Percentiles rank a stretch among this genome's conserved stretches.
Evolutionary conservation across 164 flowering plant species (phyloP).

Genomic region (Vitis rupestris): DNA sequence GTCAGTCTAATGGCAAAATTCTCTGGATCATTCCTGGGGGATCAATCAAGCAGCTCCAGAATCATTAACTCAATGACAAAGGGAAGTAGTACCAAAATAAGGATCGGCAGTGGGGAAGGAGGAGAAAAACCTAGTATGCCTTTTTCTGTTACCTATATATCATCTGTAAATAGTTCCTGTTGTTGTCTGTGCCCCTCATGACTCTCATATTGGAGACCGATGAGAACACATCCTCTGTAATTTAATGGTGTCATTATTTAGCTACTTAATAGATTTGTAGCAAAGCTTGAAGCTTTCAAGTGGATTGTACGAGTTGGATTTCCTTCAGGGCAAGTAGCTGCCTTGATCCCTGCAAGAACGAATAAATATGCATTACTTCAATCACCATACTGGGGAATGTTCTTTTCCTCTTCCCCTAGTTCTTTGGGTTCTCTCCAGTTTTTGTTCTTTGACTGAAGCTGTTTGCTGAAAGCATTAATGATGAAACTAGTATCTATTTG

Average conservation of each 20-base stretch:
- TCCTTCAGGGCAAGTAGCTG: background rate
- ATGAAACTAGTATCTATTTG: too few species aligned
- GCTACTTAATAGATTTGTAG: background rate
- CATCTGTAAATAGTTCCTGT: slow-evolving; percentile 4
- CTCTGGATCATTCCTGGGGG: background rate
- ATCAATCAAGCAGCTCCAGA: background rate
- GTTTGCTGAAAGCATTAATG: too few species aligned
- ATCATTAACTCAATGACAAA: background rate
- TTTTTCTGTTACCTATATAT: background rate
- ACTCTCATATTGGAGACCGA: background rate
- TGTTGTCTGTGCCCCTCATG: background rate
- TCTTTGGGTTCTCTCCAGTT: too few species aligned
- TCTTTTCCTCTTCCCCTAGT: too few species aligned
- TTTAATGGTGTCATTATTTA: background rate
- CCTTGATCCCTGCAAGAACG: background rate
- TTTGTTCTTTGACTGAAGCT: too few species aligned
- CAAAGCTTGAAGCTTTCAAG: background rate
- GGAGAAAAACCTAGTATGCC: background rate
- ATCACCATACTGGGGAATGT: too few species aligned
- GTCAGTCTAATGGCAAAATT: background rate
- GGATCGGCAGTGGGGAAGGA: background rate
- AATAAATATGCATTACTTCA: background rate
- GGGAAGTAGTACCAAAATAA: background rate
- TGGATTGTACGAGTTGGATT: background rate
- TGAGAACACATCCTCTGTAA: background rate